These are phyloP conservation scores for Ophiosphaerella narmari DNA, from an alignment of 2,329 filamentous ascomycete genomes.

Conservation along the genomic window DNA sequence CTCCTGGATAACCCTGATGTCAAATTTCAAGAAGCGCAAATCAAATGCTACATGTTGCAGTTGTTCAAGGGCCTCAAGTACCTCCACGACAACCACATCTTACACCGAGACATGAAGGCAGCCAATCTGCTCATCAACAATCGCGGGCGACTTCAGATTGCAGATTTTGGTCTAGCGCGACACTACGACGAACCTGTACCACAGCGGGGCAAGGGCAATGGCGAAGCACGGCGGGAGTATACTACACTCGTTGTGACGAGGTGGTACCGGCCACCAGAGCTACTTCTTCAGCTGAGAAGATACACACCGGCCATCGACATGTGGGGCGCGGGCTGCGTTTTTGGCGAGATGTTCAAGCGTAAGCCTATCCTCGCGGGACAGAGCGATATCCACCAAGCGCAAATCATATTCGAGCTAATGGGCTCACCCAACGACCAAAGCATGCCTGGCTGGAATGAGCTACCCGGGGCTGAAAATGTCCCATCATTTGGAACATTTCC, in stretches of 20 bases:
- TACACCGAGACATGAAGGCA: constrained; percentile 98
- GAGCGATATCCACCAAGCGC: constrained; percentile 85
- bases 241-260: constrained; percentile 95
- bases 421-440: constrained; percentile 86
- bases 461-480: constrained; percentile 81
- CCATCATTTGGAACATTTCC: constrained; percentile 63
- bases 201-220: constrained; percentile 75
- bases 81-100: constrained; percentile 80
- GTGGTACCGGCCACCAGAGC: constrained; percentile 95
- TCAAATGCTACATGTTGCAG: constrained; percentile 97
- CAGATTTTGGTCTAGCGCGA: constrained; percentile 92
- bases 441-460: constrained; percentile 87
- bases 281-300: constrained; percentile 81
- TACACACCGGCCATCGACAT: constrained; percentile 99
- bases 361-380: constrained; percentile 92
- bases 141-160: constrained; percentile 89
- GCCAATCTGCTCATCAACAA: constrained; percentile 98
- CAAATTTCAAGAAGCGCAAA: constrained; percentile 82
- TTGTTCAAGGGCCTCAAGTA: constrained; percentile 88
- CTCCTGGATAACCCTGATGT: constrained; percentile 94
- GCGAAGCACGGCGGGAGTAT: constrained; percentile 86
- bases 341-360: constrained; percentile 94
- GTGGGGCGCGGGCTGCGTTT: constrained; percentile 99
- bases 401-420: constrained; percentile 91
- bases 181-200: constrained; percentile 89